Percentiles rank a stretch among this genome's conserved stretches.
These are phyloP conservation scores for Apiospora marii DNA, from an alignment of 2,329 filamentous ascomycete genomes.

Conservation along the genomic window DNA sequence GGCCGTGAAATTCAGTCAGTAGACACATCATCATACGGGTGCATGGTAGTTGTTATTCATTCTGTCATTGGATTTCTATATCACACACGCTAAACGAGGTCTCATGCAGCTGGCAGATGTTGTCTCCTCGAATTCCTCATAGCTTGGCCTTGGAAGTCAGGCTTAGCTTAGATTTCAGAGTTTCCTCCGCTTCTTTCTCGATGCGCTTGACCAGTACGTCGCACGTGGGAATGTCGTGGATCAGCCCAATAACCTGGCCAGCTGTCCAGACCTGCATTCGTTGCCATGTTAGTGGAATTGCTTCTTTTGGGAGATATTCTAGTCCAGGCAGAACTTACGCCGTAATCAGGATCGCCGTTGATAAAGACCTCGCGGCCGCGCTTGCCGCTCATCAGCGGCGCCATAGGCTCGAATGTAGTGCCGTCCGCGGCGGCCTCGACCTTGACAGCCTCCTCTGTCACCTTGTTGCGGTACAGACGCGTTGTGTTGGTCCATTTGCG, in stretches of 20 bases:
- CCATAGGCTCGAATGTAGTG: constrained; percentile 90
- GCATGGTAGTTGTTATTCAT: not conserved
- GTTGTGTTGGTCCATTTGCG: constrained; percentile 93
- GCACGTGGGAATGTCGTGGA: constrained; percentile 84
- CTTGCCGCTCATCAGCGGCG: constrained; percentile 87
- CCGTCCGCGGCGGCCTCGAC: constrained; percentile 83
- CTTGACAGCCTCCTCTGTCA: constrained; percentile 79
- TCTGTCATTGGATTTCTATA: not conserved
- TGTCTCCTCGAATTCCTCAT: constrained; percentile 42
- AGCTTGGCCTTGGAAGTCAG: constrained; percentile 68
- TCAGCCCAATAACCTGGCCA: constrained; percentile 91
- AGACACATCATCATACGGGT: not conserved
- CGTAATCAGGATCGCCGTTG: constrained; percentile 89
- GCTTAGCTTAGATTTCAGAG: constrained; percentile 65
- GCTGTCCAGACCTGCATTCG: constrained; percentile 89
- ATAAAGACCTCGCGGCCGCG: constrained; percentile 89
- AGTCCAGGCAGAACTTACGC: constrained; percentile 66
- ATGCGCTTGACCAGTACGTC: constrained; percentile 74
- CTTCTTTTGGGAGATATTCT: constrained; percentile 2
- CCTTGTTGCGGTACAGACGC: constrained; percentile 89
- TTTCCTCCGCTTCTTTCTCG: constrained; percentile 76
- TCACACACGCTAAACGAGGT: not conserved
- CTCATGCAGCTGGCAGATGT: not conserved
- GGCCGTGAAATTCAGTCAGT: no score
- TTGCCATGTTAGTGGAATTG: constrained; percentile 28